phyloP scores from a whole-genome alignment of 257 asterid species.

The Nicotiana attenuata region DNA sequence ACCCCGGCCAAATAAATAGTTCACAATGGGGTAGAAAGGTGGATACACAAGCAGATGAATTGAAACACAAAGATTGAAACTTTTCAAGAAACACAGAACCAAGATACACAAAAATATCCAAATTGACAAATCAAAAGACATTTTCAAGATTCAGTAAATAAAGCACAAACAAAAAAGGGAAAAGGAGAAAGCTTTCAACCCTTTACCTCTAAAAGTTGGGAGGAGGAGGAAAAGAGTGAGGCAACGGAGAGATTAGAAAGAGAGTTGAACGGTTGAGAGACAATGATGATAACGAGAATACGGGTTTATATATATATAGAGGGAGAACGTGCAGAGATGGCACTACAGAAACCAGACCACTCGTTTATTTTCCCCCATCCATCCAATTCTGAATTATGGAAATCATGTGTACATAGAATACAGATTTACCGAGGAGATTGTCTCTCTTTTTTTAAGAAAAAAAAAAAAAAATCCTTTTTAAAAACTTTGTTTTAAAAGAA shows the following conservation, averaged over 20 bases:
- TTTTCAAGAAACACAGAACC: not conserved
- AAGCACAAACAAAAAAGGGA: not conserved
- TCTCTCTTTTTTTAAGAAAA: too few species aligned
- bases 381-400: not conserved
- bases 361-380: not conserved
- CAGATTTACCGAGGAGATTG: not conserved
- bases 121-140: not conserved
- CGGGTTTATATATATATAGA: constrained; percentile 1
- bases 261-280: constrained; percentile 18
- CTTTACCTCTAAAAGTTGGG: constrained; percentile 10
- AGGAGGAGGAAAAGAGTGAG: not conserved
- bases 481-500: too few species aligned
- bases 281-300: not conserved
- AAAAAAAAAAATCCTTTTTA: too few species aligned
- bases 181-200: not conserved
- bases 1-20: not conserved
- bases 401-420: not conserved
- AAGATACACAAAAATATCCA: not conserved
- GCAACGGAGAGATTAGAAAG: not conserved
- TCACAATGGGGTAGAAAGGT: not conserved
- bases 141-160: constrained; percentile 8
- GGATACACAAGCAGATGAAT: not conserved
- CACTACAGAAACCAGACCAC: constrained; percentile 2
- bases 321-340: not conserved
- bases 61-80: not conserved